A percentile compares a stretch with the other conserved stretches of the same genome.
Conservation (phyloP, 768 basidiomycete genomes). For the Russula ochroleuca region DNA sequence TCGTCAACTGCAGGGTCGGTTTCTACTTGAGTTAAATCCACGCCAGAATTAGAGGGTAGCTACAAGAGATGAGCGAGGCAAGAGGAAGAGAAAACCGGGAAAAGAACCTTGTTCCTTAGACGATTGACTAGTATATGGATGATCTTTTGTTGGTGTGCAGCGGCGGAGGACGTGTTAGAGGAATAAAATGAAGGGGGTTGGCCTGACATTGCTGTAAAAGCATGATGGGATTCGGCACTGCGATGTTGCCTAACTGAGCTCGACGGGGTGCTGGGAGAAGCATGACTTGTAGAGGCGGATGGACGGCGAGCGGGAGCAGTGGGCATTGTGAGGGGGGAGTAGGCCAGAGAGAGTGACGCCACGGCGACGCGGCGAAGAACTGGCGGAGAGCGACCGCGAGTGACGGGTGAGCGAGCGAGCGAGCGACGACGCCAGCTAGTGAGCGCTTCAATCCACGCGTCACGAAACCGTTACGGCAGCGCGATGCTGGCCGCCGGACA, state of each 20-base stretch:
- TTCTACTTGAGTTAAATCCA: conserved; percentile 67
- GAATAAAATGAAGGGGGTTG: conserved; percentile 35
- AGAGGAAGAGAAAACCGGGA: not conserved
- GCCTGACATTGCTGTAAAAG: conserved; percentile 23
- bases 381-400: not conserved
- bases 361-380: conserved; percentile 1
- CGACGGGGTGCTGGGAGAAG: conserved; percentile 33
- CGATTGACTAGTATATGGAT: conserved; percentile 76
- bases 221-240: conserved; percentile 52
- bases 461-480: conserved; percentile 3
- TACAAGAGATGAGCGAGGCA: conserved; percentile 34
- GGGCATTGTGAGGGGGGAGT: conserved; percentile 5
- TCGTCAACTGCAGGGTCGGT: conserved; percentile 69
- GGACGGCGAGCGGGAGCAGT: conserved; percentile 54
- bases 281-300: conserved; percentile 51
- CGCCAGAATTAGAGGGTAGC: conserved; percentile 85
- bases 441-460: conserved; percentile 17
- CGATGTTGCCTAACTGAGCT: conserved; percentile 50
- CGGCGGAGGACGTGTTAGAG: conserved; percentile 30
- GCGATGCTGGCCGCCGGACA: not conserved
- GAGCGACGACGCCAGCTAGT: not conserved
- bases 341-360: not conserved
- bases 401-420: conserved; percentile 1
- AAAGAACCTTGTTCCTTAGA: conserved; percentile 70
- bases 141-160: conserved; percentile 75